Base-by-base conservation (phyloP, 2,329 filamentous ascomycete genomes). In the Clathrospora elynae region DNA sequence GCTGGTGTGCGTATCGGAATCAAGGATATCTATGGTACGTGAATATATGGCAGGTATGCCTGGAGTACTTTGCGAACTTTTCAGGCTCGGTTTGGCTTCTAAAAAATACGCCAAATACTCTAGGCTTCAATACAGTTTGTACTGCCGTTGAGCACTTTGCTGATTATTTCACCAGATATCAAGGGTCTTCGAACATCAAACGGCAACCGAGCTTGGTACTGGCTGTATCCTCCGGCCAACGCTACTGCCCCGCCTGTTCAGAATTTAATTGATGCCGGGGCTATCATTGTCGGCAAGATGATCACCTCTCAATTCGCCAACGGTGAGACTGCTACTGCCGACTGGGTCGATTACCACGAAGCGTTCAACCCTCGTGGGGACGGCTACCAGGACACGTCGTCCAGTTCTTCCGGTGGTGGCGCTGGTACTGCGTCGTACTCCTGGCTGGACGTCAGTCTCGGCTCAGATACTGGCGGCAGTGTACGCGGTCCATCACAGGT, bases 1-100 rank as follows among this genome's bases (percentile, higher is more conserved):
- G 78, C 80, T 4, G 83, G 84, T 6, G 82, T 85, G 0, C 81
- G 83, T 12, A 62, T 86, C 1, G 82, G 76, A 0, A 73, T 86
- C 40, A 87, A 86, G 61, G 84, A 86, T 80, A 9, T 85, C 79
- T 14, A 73, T 80, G 37, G 41, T 44, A 43, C 3, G 34, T 28
- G 20, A 23, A 23, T 23, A 6, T 23, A 23, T 23, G 20, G 6
- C 10, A 10, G 20, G 10, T 23, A 10, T 6, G 20, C 10, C 20
- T 6, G 20, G 20, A 23, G 10, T 23, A 23, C 10, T 6, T 6
- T 23, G 20, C 20, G n/a, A n/a, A 23, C 20, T 23, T 23, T 10
- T 10, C 10, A 23, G n/a, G n/a, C n/a, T n/a, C n/a, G n/a, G n/a
- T n/a, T n/a, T n/a, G n/a, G n/a, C n/a, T n/a, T n/a, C n/a, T n/a